Base-by-base conservation (phyloP, 78 protist species). In the Guillardia theta region DNA sequence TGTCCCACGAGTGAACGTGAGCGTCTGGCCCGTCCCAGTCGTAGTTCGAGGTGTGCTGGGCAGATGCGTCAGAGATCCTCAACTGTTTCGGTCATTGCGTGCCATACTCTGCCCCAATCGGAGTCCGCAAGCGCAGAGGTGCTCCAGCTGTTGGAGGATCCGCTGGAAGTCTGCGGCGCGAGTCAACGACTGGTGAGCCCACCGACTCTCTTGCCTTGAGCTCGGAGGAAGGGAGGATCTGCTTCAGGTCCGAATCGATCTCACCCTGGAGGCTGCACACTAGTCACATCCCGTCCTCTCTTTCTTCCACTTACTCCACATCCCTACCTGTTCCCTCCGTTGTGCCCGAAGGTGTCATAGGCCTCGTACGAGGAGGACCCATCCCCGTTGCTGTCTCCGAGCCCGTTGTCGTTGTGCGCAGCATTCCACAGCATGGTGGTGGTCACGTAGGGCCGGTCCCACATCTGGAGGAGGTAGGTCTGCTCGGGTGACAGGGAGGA, bases 391-490 rank as follows among this genome's bases (percentile, higher is more conserved):
- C 36, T 15, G 41, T 6, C 41, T 15, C 36, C n/a, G 83, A 36
- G n/a, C 46, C 83, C 83, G 21, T 24, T 22, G 21, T 4, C 6
- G 36, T 70, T 43, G 41, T 24, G 41, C 83, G 83, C 83, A 2
- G 83, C 83, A 6, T 70, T 70, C 83, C 83, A 70, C 36, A 70
- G 83, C 83, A 70, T 70, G 83, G 36, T 70, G 33, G 83, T 70
- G 46, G 83, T 70, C 33, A 21, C 33, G 83, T 22, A 70, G 27
- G 83, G 83, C 22, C 83, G n/a, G 83, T 70, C 22, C 83, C 83
- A 70, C 83, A 70, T 70, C 45, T 70, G 33, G 46, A 70, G 10
- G 46, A 70, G 41, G 46, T 70, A 24, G 1, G 83, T 70, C 83
- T 12, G 36, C 83, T 33, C 83, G 22, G 83, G 70, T 30, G 70